phyloP scores from a whole-genome alignment of 352 stramenopile species.

The Pythium guiyangense region DNA sequence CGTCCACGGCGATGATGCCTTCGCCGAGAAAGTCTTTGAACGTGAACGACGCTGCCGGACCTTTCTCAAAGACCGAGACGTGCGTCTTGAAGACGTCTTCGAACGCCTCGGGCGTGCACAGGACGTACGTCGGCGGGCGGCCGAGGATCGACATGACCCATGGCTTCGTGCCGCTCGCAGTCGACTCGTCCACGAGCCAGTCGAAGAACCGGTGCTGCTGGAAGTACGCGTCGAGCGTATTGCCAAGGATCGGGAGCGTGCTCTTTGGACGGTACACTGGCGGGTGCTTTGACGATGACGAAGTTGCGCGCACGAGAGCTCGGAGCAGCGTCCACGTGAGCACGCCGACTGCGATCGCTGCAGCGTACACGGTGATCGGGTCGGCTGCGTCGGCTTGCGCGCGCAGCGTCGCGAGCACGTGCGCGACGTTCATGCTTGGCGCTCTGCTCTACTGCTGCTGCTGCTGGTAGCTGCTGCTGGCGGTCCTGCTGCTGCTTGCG shows the following conservation, averaged over 20 bases:
- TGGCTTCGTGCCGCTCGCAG: slow-evolving; percentile 14
- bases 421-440: no score
- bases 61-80: slow-evolving; percentile 58
- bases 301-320: not conserved
- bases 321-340: not conserved
- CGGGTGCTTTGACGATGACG: no score
- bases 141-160: no score
- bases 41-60: slow-evolving; percentile 20
- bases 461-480: no score
- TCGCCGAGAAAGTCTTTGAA: slow-evolving; percentile 27
- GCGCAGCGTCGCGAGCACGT: no score
- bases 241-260: no score
- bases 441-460: no score
- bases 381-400: no score
- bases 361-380: not conserved
- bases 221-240: no score
- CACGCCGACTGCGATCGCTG: not conserved
- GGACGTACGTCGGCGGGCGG: slow-evolving; percentile 13
- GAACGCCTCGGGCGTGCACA: slow-evolving; percentile 23
- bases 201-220: no score
- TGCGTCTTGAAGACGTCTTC: slow-evolving; percentile 50
- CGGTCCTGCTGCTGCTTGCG: no score
- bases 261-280: no score
- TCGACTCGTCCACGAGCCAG: slow-evolving; percentile 32
- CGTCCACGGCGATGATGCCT: slow-evolving; percentile 63